Percentiles rank a stretch among this genome's conserved stretches.
phyloP scores from a whole-genome alignment of 148 eudicot genomes.

The Chenopodium quinoa region DNA sequence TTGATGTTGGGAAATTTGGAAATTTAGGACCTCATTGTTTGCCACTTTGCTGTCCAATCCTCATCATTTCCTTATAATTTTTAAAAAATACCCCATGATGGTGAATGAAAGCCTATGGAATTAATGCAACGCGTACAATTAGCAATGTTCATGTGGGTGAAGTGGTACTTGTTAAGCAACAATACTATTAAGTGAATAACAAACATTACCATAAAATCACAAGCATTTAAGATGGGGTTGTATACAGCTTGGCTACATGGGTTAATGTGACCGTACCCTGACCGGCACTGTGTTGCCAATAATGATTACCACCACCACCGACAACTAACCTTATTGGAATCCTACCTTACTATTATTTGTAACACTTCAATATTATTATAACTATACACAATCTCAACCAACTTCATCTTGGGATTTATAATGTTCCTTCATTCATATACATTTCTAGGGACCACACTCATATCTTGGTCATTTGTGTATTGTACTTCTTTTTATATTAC shows the following conservation, averaged over 20 bases:
- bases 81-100: too few relatives aligned
- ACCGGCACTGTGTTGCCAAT: slow-evolving; percentile 27
- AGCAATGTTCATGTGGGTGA: too few relatives aligned
- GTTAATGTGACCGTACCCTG: slow-evolving; percentile 19
- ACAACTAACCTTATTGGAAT: neutral
- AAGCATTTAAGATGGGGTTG: neutral
- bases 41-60: too few relatives aligned
- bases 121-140: too few relatives aligned
- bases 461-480: neutral
- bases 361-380: too few relatives aligned
- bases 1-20: too few relatives aligned
- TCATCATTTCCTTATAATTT: too few relatives aligned
- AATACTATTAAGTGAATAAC: neutral
- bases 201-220: neutral
- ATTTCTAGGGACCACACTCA: neutral
- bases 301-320: slow-evolving; percentile 15
- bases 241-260: neutral
- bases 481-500: neutral
- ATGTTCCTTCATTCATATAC: neutral
- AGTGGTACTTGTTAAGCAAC: too few relatives aligned
- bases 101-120: too few relatives aligned
- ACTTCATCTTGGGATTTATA: neutral
- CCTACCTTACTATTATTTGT: neutral
- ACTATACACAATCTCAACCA: neutral
- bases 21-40: too few relatives aligned